These are phyloP conservation scores for Niveomyces coronatus DNA, from an alignment of 2,329 filamentous ascomycete genomes.

Conservation along the genomic window DNA sequence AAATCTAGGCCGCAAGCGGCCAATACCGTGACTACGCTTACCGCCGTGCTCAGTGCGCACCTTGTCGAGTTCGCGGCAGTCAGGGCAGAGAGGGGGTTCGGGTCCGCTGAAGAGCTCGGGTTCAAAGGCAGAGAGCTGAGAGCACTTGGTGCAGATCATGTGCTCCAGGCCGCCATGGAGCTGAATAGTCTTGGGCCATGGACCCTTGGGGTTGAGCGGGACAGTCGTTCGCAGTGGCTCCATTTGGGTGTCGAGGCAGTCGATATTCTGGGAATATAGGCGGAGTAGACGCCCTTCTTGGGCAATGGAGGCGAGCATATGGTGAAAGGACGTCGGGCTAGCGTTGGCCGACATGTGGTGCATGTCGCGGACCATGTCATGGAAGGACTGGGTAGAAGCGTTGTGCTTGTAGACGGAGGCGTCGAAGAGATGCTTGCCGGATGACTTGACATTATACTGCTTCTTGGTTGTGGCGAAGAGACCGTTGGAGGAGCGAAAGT, in stretches of 20 bases:
- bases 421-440: slow-evolving; percentile 93
- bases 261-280: slow-evolving; percentile 94
- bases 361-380: slow-evolving; percentile 89
- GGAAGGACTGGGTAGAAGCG: slow-evolving; percentile 78
- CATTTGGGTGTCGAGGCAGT: slow-evolving; percentile 83
- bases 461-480: slow-evolving; percentile 78
- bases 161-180: slow-evolving; percentile 88
- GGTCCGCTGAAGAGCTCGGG: slow-evolving; percentile 73
- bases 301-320: slow-evolving; percentile 82
- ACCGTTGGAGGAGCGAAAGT: slow-evolving; percentile 86
- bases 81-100: slow-evolving; percentile 66
- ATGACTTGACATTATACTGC: slow-evolving; percentile 79
- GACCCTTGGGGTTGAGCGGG: slow-evolving; percentile 71
- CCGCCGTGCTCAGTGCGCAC: slow-evolving; percentile 67
- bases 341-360: slow-evolving; percentile 69
- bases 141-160: slow-evolving; percentile 95
- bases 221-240: slow-evolving; percentile 69
- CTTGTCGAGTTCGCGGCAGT: slow-evolving; percentile 64
- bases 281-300: slow-evolving; percentile 79
- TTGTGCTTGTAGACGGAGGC: slow-evolving; percentile 95
- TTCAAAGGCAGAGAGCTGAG: slow-evolving; percentile 65
- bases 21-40: slow-evolving; percentile 88
- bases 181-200: slow-evolving; percentile 90
- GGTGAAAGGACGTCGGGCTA: slow-evolving; percentile 80
- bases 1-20: slow-evolving; percentile 80